These are phyloP conservation scores for Combretum micranthum DNA, from an alignment of 345 rosid genomes.

Conservation along the genomic window DNA sequence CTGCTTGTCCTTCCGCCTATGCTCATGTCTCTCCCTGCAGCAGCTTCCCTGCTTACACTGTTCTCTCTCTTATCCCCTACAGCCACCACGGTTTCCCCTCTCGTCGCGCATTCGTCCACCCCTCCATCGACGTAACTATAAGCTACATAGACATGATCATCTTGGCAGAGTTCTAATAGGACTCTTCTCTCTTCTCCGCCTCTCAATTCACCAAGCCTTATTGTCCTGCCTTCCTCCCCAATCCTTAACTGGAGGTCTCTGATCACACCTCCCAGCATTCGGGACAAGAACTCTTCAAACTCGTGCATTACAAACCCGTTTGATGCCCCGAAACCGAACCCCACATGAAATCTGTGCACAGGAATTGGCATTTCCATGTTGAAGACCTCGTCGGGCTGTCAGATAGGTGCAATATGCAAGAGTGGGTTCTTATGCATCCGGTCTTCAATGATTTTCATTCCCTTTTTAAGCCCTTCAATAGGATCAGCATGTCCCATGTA, in stretches of 20 bases:
- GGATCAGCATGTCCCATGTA: slow-evolving; percentile 74
- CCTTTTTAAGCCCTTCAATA: slow-evolving; percentile 69
- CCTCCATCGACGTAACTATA: slow-evolving; percentile 76
- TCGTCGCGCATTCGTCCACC: slow-evolving; percentile 36
- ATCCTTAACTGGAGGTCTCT: slow-evolving; percentile 63
- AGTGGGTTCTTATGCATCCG: slow-evolving; percentile 69
- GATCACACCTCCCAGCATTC: slow-evolving; percentile 48
- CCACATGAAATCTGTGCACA: slow-evolving; percentile 68
- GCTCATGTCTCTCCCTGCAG: slow-evolving; percentile 26
- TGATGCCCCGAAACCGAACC: slow-evolving; percentile 60
- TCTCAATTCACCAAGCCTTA: slow-evolving; percentile 57
- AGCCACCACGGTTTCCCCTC: slow-evolving; percentile 54
- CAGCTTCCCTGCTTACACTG: slow-evolving; percentile 18
- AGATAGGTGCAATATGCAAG: slow-evolving; percentile 62
- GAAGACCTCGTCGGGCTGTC: slow-evolving; percentile 55
- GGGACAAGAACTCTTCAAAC: slow-evolving; percentile 61
- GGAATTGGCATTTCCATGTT: slow-evolving; percentile 43
- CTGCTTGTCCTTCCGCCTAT: slow-evolving; percentile 46
- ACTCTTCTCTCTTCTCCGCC: slow-evolving; percentile 65
- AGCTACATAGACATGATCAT: slow-evolving; percentile 32
- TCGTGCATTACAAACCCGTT: slow-evolving; percentile 74
- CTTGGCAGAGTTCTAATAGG: slow-evolving; percentile 43
- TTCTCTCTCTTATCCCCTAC: slow-evolving; percentile 33
- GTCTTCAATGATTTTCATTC: slow-evolving; percentile 66
- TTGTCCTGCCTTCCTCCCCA: slow-evolving; percentile 46